phyloP scores from a whole-genome alignment of 257 asterid genomes.

The Ilex aquifolium region DNA sequence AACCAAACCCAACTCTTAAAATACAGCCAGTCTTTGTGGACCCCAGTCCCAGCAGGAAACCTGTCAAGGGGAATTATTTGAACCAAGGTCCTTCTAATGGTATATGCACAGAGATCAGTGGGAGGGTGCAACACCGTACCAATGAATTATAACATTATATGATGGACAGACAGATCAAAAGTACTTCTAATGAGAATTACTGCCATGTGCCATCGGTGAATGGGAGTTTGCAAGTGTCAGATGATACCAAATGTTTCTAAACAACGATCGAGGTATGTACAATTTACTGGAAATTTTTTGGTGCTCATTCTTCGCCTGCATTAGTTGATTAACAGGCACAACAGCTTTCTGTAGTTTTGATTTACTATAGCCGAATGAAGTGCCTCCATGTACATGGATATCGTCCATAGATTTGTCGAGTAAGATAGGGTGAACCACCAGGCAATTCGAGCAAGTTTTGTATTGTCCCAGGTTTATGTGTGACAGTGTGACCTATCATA shows the following conservation, averaged over 20 bases:
- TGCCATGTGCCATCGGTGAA: not conserved
- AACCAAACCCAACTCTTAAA: constrained; percentile 70
- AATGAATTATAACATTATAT: constrained; percentile 28
- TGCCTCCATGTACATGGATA: too few species aligned
- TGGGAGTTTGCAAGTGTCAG: not conserved
- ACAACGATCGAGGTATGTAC: not conserved
- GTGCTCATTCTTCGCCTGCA: not conserved
- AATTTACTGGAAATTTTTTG: not conserved
- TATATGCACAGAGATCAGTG: constrained; percentile 85
- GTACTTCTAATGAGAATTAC: not conserved
- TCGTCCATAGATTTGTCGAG: too few species aligned
- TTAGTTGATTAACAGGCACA: not conserved
- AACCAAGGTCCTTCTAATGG: constrained; percentile 39
- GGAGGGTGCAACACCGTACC: constrained; percentile 71
- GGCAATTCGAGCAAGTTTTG: too few species aligned
- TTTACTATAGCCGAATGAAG: too few species aligned
- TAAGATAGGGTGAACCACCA: too few species aligned
- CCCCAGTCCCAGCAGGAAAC: constrained; percentile 52
- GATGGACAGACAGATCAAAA: not conserved
- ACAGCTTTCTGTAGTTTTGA: not conserved
- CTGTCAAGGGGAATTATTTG: constrained; percentile 30
- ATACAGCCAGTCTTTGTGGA: constrained; percentile 75
- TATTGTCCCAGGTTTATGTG: too few species aligned
- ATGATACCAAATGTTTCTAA: not conserved
- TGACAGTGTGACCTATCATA: too few species aligned